A percentile compares a stretch with the other conserved stretches of the same genome.
Conservation (phyloP, 306 rosid genomes). For the Bauhinia variegata region DNA sequence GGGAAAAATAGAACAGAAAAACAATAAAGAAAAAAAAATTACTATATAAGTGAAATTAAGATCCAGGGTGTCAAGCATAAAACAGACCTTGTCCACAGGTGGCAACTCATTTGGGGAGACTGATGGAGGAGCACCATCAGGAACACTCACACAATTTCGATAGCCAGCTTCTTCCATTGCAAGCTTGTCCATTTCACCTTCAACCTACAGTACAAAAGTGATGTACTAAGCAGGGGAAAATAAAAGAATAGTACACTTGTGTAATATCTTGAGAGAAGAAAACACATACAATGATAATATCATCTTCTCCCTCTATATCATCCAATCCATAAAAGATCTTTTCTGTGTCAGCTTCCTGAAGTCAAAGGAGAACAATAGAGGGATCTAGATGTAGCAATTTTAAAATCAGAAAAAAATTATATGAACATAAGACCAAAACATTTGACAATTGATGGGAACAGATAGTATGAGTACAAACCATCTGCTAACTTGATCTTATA, state of each 20-base stretch:
- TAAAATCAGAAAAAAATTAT: conserved; percentile 7
- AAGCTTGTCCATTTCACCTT: conserved; percentile 98
- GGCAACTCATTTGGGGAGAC: conserved; percentile 77
- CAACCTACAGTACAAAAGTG: conserved; percentile 63
- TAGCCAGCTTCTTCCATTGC: conserved; percentile 98
- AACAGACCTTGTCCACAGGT: conserved; percentile 67
- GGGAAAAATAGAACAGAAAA: not conserved
- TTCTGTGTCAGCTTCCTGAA: conserved; percentile 90
- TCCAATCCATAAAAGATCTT: conserved; percentile 91
- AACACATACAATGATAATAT: conserved; percentile 80
- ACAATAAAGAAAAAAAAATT: not conserved
- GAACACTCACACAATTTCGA: conserved; percentile 90
- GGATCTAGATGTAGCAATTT: conserved; percentile 7
- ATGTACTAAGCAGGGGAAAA: conserved; percentile 30
- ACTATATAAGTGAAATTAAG: not conserved
- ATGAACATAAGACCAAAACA: conserved; percentile 13
- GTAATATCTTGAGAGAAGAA: conserved; percentile 8
- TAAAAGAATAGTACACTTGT: conserved; percentile 7
- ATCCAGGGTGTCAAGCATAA: conserved; percentile 16
- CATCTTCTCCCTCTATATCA: conserved; percentile 71
- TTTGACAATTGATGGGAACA: conserved; percentile 6
- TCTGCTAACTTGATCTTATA: conserved; percentile 7
- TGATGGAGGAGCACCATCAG: conserved; percentile 90
- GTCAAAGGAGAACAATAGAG: conserved; percentile 27
- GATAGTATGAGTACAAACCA: conserved; percentile 6